Percentiles rank a stretch among this genome's conserved stretches.
phyloP scores from a whole-genome alignment of 495 filamentous ascomycete genomes.

The Aeminium ludgeri region DNA sequence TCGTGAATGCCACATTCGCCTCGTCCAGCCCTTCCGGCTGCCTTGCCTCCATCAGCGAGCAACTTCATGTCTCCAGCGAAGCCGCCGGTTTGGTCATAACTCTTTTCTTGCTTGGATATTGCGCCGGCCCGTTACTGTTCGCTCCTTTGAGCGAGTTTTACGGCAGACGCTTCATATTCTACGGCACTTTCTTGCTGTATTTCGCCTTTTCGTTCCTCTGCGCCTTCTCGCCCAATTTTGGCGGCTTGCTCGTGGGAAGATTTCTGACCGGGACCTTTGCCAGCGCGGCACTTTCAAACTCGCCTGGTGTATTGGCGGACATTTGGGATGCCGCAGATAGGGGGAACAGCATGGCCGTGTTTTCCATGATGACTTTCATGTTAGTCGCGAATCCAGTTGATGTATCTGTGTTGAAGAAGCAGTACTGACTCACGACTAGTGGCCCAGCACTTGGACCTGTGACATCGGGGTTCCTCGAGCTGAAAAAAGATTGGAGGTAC shows the following conservation, averaged over 20 bases:
- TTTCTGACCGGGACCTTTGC: conserved; percentile 37
- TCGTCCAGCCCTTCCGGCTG: conserved; percentile 35
- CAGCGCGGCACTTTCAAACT: conserved; percentile 32
- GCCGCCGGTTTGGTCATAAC: conserved; percentile 34
- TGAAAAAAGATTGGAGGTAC: conserved; percentile 29
- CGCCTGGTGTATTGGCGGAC: conserved; percentile 36
- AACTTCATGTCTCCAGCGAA: conserved; percentile 29
- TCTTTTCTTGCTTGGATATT: conserved; percentile 37
- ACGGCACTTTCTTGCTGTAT: conserved; percentile 29
- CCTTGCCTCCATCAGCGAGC: conserved; percentile 28
- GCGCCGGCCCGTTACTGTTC: conserved; percentile 33
- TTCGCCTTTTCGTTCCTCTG: conserved; percentile 35
- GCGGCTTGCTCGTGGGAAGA: conserved; percentile 31
- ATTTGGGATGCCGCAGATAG: conserved; percentile 36
- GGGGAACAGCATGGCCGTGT: conserved; percentile 32
- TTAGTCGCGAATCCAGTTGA: too few relatives aligned
- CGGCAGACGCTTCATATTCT: conserved; percentile 34
- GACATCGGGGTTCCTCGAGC: conserved; percentile 31
- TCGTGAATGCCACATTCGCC: conserved; percentile 38
- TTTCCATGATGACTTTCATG: conserved; percentile 25
- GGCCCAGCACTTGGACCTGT: conserved; percentile 21
- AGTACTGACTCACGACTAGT: conserved; percentile 1
- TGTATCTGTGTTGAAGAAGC: not conserved
- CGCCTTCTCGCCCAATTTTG: conserved; percentile 36
- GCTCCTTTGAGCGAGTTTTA: conserved; percentile 38